Conservation (phyloP, 2,329 filamentous ascomycete genomes). For the Colletotrichum sp. region DNA sequence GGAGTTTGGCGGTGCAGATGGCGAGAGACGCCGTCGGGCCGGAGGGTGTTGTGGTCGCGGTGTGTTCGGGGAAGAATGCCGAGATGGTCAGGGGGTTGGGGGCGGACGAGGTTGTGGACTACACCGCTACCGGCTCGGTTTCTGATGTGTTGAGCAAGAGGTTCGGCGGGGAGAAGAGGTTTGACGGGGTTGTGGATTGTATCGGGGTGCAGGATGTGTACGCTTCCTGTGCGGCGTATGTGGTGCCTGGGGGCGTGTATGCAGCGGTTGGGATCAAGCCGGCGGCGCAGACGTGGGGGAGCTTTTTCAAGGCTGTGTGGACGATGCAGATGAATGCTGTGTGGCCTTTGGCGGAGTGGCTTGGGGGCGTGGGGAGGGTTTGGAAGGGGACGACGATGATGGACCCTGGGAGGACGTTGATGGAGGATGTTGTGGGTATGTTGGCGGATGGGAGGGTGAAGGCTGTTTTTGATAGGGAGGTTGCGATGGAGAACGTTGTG, state of each 20-base stretch:
- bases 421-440: slow-evolving; percentile 37
- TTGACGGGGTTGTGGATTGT: slow-evolving; percentile 55
- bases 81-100: slow-evolving; percentile 51
- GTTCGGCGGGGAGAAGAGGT: slow-evolving; percentile 23
- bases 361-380: slow-evolving; percentile 42
- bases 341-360: slow-evolving; percentile 38
- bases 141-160: neutral
- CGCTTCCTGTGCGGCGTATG: slow-evolving; percentile 39
- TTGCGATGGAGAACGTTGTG: slow-evolving; percentile 38
- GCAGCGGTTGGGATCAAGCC: slow-evolving; percentile 46
- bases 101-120: slow-evolving; percentile 47
- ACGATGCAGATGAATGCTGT: slow-evolving; percentile 43
- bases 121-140: neutral
- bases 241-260: slow-evolving; percentile 42
- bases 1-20: slow-evolving; percentile 51
- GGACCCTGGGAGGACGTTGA: slow-evolving; percentile 34
- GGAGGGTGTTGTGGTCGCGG: slow-evolving; percentile 47
- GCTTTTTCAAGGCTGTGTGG: slow-evolving; percentile 33
- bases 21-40: slow-evolving; percentile 39
- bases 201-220: slow-evolving; percentile 54
- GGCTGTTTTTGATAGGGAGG: slow-evolving; percentile 40
- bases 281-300: slow-evolving; percentile 32
- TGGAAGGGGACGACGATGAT: slow-evolving; percentile 39
- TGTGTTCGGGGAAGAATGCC: slow-evolving; percentile 53
- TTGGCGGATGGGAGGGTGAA: slow-evolving; percentile 36